These are phyloP conservation scores for Spathaspora sp. DNA, from an alignment of 1,139 yeast species.

Conservation along the genomic window DNA sequence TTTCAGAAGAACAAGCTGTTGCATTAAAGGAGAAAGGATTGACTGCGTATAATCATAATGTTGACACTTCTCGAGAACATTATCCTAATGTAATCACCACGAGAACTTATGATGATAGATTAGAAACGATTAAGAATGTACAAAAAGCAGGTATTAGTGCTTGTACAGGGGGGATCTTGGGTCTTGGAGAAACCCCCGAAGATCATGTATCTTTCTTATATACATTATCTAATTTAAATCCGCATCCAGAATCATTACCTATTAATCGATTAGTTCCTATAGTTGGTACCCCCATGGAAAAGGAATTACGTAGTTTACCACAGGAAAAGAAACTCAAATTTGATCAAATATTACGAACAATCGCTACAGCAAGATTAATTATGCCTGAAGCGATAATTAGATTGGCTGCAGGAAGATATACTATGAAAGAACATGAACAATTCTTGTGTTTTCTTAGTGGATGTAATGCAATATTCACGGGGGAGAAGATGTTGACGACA, in stretches of 20 bases:
- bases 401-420: constrained; percentile 78
- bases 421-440: constrained; percentile 79
- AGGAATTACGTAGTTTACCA: constrained; percentile 45
- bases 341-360: constrained; percentile 64
- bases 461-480: constrained; percentile 78
- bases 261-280: constrained; percentile 77
- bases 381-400: constrained; percentile 75
- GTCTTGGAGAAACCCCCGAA: constrained; percentile 71
- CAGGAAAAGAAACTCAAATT: constrained; percentile 45
- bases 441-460: constrained; percentile 76
- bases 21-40: constrained; percentile 65
- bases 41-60: constrained; percentile 80
- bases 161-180: constrained; percentile 80
- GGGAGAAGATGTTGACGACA: constrained; percentile 78
- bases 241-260: constrained; percentile 82
- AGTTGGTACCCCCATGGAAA: constrained; percentile 74
- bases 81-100: constrained; percentile 73
- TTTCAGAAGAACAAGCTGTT: constrained; percentile 59
- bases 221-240: constrained; percentile 64
- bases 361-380: constrained; percentile 71
- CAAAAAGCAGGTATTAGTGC: constrained; percentile 66
- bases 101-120: constrained; percentile 67
- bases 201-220: constrained; percentile 71
- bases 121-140: constrained; percentile 63
- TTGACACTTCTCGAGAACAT: constrained; percentile 77